phyloP scores from a whole-genome alignment of 108 stramenopile species.

The Stephanodiscus triporus region DNA sequence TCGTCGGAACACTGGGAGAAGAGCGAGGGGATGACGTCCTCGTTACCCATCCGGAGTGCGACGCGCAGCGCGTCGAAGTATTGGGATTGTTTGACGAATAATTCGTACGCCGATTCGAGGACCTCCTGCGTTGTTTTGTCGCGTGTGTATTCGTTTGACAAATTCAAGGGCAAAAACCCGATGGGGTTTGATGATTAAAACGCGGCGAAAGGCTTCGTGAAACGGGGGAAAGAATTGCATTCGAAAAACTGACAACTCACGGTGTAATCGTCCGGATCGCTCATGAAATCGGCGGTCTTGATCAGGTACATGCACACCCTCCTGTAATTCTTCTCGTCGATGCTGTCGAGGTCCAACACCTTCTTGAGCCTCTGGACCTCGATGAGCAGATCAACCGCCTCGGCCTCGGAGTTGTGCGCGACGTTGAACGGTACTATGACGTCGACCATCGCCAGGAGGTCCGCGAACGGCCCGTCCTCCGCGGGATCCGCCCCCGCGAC shows the following conservation, averaged over 20 bases:
- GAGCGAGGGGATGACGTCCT: conserved; percentile 75
- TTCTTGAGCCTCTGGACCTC: conserved; percentile 93
- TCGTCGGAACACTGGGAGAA: conserved; percentile 75
- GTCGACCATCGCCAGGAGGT: conserved; percentile 91
- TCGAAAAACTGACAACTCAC: conserved; percentile 47
- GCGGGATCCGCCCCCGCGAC: conserved; percentile 76
- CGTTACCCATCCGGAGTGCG: conserved; percentile 84
- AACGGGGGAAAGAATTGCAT: conserved; percentile 2
- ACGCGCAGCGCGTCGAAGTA: conserved; percentile 94
- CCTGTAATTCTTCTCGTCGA: conserved; percentile 93
- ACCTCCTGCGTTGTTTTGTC: conserved; percentile 64
- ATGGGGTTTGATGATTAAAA: not conserved
- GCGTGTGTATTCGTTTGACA: not conserved
- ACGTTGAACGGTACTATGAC: conserved; percentile 98
- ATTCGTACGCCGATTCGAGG: conserved; percentile 86
- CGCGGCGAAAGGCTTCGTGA: not conserved
- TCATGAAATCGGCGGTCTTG: conserved; percentile 96
- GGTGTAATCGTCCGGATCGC: conserved; percentile 89
- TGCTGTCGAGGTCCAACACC: conserved; percentile 71
- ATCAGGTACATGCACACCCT: conserved; percentile 97
- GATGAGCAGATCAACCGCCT: conserved; percentile 98
- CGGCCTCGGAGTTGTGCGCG: conserved; percentile 97
- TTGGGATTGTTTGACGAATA: conserved; percentile 85
- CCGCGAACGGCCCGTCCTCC: conserved; percentile 70
- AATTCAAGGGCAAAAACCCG: not conserved